Percentiles rank a stretch among this genome's conserved stretches.
Conservation (phyloP, 345 rosid species). For the Gossypium turneri region DNA sequence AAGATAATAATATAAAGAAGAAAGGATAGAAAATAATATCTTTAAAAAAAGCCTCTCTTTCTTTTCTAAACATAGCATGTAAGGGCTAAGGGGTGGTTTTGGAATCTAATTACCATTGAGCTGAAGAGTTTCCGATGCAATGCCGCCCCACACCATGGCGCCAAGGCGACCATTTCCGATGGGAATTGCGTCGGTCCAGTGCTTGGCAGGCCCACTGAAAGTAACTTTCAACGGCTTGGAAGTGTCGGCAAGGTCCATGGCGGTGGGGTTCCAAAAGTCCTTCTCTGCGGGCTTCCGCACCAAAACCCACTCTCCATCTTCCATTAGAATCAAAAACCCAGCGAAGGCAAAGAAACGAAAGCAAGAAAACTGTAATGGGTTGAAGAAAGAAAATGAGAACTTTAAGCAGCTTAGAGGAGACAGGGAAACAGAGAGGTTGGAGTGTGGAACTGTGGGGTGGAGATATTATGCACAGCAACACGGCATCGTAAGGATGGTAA, state of each 20-base stretch:
- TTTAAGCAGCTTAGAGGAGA: not conserved
- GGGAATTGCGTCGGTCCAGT: too few species aligned
- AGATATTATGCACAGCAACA: not conserved
- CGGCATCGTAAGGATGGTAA: not conserved
- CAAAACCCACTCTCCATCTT: slow-evolving; percentile 39
- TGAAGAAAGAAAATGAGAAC: not conserved
- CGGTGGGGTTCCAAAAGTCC: slow-evolving; percentile 42
- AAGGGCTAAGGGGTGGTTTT: too few species aligned
- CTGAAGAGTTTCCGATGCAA: too few species aligned
- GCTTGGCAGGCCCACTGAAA: slow-evolving; percentile 53
- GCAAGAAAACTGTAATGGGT: not conserved
- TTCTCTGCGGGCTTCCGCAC: slow-evolving; percentile 47
- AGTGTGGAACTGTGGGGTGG: not conserved
- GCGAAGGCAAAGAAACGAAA: not conserved
- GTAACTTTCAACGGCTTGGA: slow-evolving; percentile 54
- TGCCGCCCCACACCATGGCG: too few species aligned
- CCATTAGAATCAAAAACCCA: not conserved
- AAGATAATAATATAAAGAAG: not conserved
- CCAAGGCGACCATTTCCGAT: too few species aligned
- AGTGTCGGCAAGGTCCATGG: slow-evolving; percentile 24
- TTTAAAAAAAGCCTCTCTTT: not conserved
- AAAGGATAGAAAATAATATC: not conserved
- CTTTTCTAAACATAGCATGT: too few species aligned
- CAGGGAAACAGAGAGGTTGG: not conserved
- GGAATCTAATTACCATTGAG: too few species aligned